These are phyloP conservation scores for bread wheat (Triticum aestivum) DNA, from an alignment of 176 grass and related monocot genomes.

Conservation along the genomic window IWGSC_CS_RefSeq_v2.1 NC_057799.1:645408820-645409319, in stretches of 20 bases:
- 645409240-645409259: constrained; percentile 48
- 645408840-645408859: constrained; percentile 20
- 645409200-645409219: constrained; percentile 34
- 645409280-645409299: too few species aligned
- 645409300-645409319: too few species aligned
- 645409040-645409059: constrained; percentile 64
- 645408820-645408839: constrained; percentile 14
- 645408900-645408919: constrained; percentile 40
- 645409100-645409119: background rate
- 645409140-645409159: constrained; percentile 44
- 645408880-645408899: constrained; percentile 29
- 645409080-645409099: background rate
- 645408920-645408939: constrained; percentile 13
- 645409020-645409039: constrained; percentile 53
- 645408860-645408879: constrained; percentile 45
- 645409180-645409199: constrained; percentile 44
- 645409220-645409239: constrained; percentile 37
- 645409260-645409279: constrained; percentile 35
- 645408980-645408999: constrained; percentile 45
- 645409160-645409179: constrained; percentile 56
- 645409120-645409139: background rate
- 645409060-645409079: constrained; percentile 32
- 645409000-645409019: constrained; percentile 63
- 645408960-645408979: constrained; percentile 47
- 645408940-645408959: constrained; percentile 56